A percentile compares a stretch with the other conserved stretches of the same genome.
Conservation (phyloP, 2,329 filamentous ascomycete genomes). For the Aciculosporium take region DNA sequence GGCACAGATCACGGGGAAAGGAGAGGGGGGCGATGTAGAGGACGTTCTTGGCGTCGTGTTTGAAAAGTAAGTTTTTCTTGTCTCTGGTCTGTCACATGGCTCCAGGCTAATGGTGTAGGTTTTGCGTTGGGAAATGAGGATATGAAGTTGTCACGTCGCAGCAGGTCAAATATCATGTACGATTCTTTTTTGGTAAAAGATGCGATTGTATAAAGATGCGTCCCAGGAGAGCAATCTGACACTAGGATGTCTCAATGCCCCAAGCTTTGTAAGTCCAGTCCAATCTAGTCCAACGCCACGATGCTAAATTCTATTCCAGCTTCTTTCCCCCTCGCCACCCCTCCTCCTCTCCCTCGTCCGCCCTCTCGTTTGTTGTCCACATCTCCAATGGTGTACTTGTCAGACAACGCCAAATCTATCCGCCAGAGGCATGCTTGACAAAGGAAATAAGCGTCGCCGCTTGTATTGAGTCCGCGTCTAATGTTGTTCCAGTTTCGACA, state of each 20-base stretch:
- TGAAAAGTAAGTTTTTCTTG: conserved; percentile 61
- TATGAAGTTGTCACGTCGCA: too few relatives aligned
- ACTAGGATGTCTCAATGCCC: too few relatives aligned
- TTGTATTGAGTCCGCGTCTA: neutral
- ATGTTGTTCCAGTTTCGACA: neutral
- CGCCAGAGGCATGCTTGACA: neutral
- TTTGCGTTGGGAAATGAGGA: conserved; percentile 32
- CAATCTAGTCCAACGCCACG: too few relatives aligned
- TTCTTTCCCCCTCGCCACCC: too few relatives aligned
- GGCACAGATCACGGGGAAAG: conserved; percentile 76
- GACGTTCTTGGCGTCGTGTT: conserved; percentile 95
- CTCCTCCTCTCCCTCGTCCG: neutral
- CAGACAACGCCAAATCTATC: neutral
- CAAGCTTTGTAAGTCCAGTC: too few relatives aligned
- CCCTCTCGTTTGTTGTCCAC: neutral
- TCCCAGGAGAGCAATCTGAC: too few relatives aligned
- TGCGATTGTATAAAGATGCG: too few relatives aligned
- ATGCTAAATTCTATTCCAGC: too few relatives aligned
- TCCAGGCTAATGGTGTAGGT: conserved; percentile 17
- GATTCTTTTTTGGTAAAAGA: too few relatives aligned
- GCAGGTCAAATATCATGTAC: too few relatives aligned
- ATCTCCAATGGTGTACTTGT: neutral
- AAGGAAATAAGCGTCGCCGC: neutral
- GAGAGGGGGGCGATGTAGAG: conserved; percentile 78
- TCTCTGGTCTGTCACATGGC: neutral